Evolutionary conservation across 1,284 basidiomycete genomes (phyloP), one percentile per base, ranked within the genome.

Genomic region (Pseudozyma tsukubaensis): DNA sequence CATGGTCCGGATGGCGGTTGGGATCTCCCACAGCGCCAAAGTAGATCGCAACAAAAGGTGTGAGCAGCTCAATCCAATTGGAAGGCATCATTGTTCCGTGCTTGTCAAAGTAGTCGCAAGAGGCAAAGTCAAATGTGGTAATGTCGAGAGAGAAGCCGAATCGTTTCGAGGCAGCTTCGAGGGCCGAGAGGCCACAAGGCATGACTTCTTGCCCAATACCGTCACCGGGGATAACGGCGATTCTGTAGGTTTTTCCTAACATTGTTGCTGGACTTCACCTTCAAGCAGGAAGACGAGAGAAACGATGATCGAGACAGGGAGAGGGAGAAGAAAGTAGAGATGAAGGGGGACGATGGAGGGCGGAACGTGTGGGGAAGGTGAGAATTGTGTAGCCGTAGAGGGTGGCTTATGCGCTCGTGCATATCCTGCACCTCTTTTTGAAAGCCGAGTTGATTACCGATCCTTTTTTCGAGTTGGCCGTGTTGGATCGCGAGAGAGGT

Each of bases 181-280:
- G 64, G 1, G 67, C 37, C 2, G 43, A 4, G 11, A 77, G 50
- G 8, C 67, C 75, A 18, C 53, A 63, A 0, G 72, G 67, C 71
- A 74, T 70, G 19, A 76, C 74, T 76, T 89, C 88, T 55, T 86
- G 82, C 1, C 88, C 88, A 67, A 89, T 89, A n/a, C 88, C 89
- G 80, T 89, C 89, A 19, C 88, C 89, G 18, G 89, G 86, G 29
- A 89, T 86, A 35, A 88, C 87, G 18, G 88, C 88, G 56, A 89
- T 87, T n/a, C 84, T 86, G 83, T 89, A 75, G 12, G 74, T 58
- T 21, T 57, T 70, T 45, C 56, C 47, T 1, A 55, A 49, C 59
- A 67, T 66, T 10, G 19, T 61, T 10, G 19, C 1, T 5, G 2
- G 9, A 2, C 4, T 29, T 10, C 6, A 11, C 10, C 10, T 18